Conservation (phyloP, 192 early-diverging fungal species). For the Backusella luteola region DNA sequence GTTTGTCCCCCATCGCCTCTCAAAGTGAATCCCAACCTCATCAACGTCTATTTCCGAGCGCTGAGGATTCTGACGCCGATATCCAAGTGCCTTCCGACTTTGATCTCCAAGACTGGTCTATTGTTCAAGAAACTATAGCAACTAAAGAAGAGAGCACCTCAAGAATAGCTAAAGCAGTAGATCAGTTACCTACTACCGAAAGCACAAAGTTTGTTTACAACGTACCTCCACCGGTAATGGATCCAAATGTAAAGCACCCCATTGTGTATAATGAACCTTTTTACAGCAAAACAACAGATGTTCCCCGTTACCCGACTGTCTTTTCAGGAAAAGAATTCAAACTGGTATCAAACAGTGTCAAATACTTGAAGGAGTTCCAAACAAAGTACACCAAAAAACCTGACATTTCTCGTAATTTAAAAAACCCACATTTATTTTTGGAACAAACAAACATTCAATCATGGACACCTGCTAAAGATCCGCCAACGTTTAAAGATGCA, state of each 20-base stretch:
- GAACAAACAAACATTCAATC: slow-evolving; percentile 10
- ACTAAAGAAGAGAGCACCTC: background rate
- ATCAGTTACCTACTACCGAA: background rate
- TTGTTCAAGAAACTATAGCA: background rate
- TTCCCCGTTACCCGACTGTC: slow-evolving; percentile 43
- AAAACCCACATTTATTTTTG: background rate
- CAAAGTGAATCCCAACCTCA: background rate
- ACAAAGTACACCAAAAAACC: background rate
- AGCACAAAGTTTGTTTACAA: slow-evolving; percentile 3
- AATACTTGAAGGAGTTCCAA: slow-evolving; percentile 17
- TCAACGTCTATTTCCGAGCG: too few species aligned
- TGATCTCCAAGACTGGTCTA: background rate
- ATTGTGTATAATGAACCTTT: slow-evolving; percentile 59
- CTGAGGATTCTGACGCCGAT: background rate
- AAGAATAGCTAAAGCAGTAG: background rate
- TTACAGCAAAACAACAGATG: slow-evolving; percentile 59
- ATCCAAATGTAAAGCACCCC: slow-evolving; percentile 18
- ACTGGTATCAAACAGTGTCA: slow-evolving; percentile 20
- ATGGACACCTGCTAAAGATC: slow-evolving; percentile 40
- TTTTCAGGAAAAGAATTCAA: slow-evolving; percentile 64
- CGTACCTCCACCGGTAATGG: slow-evolving; percentile 15
- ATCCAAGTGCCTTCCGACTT: background rate
- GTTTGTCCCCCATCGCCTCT: background rate
- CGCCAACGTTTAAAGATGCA: slow-evolving; percentile 37
- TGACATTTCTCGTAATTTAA: background rate